Evolutionary conservation across 108 stramenopile genomes (phyloP), one percentile per base, ranked within the genome.

Genomic region (Cyclotella cryptica): DNA sequence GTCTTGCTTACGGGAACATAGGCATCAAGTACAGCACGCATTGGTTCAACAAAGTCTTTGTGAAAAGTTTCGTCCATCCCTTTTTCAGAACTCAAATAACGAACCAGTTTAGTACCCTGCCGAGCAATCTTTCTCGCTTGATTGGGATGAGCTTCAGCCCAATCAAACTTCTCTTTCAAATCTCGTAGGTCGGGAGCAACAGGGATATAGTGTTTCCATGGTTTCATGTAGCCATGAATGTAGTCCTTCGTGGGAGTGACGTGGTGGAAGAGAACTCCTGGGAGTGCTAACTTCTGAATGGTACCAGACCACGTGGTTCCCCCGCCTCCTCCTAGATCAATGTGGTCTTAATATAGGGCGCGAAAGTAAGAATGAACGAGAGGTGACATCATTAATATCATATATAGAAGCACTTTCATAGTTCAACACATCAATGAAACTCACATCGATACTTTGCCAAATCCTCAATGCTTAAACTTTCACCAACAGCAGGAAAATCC

Each of bases 271-370:
- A 80, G 61, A 10, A 80, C 30, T 14, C 79, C 79, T 3, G 79
- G 79, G 60, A 80, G 66, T 11, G 79, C 79, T 24, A 80, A 57
- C 59, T 80, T 80, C 30, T 49, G 43, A 12, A 80, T 69, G 19
- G 79, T 80, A 42, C 79, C 79, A 14, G 28, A 41, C 78, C 78
- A 79, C 2, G 78, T 71, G 19, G 78, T 79, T 13, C 78, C 78
- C 0, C 78, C 78, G 55, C 65, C 72, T 35, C 78, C 78, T 30
- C 72, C 78, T 14, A 79, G 19, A 41, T 79, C 78, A 24, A 79
- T 79, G 47, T 79, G 78, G 29, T 79, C 67, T 55, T 30, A 7
- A n/a, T 30, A 30, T 5, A 4, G 4, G 3, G 8, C 18, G 14
- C 35, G 51, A 46, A 40, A 22, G 40, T n/a, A 21, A 24, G 10